Conservation (phyloP, 441 rosid genomes). For the Erodium moschatum region DNA sequence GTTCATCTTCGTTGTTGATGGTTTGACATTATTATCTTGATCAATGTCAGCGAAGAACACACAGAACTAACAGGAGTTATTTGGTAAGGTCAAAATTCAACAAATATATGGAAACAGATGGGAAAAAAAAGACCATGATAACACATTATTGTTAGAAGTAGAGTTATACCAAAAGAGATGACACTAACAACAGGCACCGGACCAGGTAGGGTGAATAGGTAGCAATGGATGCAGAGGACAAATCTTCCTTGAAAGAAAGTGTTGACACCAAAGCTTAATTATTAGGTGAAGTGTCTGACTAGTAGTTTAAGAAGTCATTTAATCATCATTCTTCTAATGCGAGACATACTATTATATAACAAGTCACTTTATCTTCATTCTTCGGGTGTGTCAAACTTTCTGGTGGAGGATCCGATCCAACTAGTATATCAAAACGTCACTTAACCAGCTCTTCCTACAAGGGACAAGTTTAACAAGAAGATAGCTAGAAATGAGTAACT, state of each 20-base stretch:
- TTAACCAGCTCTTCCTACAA: too few relatives aligned
- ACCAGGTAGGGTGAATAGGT: slow-evolving; percentile 13
- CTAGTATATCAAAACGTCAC: too few relatives aligned
- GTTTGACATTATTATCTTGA: neutral
- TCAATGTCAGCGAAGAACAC: neutral
- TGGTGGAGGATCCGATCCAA: too few relatives aligned
- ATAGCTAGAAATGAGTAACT: slow-evolving; percentile 13
- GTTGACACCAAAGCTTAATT: too few relatives aligned
- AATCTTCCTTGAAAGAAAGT: slow-evolving; percentile 22
- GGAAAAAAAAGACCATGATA: neutral
- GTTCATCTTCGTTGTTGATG: neutral
- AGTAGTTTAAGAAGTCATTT: too few relatives aligned
- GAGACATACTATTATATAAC: too few relatives aligned
- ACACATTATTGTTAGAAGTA: slow-evolving; percentile 6
- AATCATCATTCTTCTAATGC: too few relatives aligned
- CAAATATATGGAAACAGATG: neutral
- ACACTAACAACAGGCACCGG: slow-evolving; percentile 1
- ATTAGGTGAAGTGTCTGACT: too few relatives aligned
- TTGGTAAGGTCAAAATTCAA: slow-evolving; percentile 8
- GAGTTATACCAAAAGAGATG: neutral
- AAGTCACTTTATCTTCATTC: too few relatives aligned
- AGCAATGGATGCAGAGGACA: slow-evolving; percentile 16
- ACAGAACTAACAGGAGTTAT: neutral
- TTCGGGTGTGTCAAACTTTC: too few relatives aligned
- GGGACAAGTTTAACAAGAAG: too few relatives aligned